Evolutionary conservation across 2,329 filamentous ascomycete genomes (phyloP).

Genomic region (Trichophyton equinum): DNA sequence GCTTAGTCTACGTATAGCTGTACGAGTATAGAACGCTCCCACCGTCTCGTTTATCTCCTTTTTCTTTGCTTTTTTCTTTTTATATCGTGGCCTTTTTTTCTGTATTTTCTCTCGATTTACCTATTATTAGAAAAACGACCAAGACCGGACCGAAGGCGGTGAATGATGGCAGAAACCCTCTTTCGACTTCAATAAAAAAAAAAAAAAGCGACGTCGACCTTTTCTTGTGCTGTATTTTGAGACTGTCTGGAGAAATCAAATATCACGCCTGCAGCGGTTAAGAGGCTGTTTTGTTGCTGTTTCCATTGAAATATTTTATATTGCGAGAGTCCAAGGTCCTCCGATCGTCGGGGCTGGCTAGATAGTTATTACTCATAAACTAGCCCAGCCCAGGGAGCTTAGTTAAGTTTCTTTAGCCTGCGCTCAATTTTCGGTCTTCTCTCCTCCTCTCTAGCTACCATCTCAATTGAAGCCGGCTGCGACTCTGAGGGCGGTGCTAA

Average conservation of each 20-base stretch:
- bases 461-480: background rate
- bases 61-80: background rate
- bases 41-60: background rate
- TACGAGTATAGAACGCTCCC: slow-evolving; percentile 3
- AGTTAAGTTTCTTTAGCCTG: background rate
- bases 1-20: background rate
- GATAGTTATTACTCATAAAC: background rate
- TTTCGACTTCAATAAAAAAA: background rate
- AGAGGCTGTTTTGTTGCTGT: too few species aligned
- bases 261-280: background rate
- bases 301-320: background rate
- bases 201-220: background rate
- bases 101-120: background rate
- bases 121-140: slow-evolving; percentile 2
- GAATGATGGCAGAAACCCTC: background rate
- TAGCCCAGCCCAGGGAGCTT: background rate
- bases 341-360: background rate
- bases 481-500: background rate
- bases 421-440: background rate
- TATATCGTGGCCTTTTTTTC: background rate
- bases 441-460: background rate
- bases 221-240: background rate
- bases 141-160: background rate
- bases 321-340: background rate
- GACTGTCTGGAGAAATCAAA: background rate